phyloP scores from a whole-genome alignment of 345 rosid species.

The Citropsis articulata region DNA sequence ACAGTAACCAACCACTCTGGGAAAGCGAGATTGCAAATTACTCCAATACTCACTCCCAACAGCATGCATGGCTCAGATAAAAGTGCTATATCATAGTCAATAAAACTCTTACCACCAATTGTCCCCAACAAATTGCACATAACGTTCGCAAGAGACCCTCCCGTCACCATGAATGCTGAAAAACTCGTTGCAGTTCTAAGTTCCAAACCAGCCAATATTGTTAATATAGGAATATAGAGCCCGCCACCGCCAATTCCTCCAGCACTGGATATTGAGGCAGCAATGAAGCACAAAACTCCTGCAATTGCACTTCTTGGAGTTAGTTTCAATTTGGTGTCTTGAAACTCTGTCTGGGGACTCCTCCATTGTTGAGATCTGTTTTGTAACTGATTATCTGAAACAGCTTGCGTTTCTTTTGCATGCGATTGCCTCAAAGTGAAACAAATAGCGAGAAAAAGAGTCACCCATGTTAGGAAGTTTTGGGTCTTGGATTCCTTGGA shows the following conservation, averaged over 20 bases:
- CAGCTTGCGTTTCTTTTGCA: constrained; percentile 19
- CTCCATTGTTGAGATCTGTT: constrained; percentile 39
- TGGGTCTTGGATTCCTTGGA: constrained; percentile 17
- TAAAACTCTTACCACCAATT: constrained; percentile 40
- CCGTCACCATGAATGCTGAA: constrained; percentile 95
- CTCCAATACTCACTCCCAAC: constrained; percentile 84
- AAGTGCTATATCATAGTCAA: constrained; percentile 73
- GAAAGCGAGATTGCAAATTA: constrained; percentile 64
- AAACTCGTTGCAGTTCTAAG: constrained; percentile 75
- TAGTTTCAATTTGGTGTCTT: constrained; percentile 28
- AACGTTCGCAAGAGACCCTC: constrained; percentile 80
- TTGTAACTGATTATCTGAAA: constrained; percentile 15
- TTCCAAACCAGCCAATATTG: constrained; percentile 63
- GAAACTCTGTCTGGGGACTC: constrained; percentile 22
- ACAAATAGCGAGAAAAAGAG: constrained; percentile 26
- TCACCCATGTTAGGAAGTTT: constrained; percentile 4
- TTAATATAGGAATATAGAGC: constrained; percentile 71
- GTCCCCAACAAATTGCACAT: constrained; percentile 39
- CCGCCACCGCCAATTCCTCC: constrained; percentile 98
- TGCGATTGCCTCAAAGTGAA: constrained; percentile 23
- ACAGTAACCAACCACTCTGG: constrained; percentile 87
- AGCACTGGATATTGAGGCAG: constrained; percentile 81
- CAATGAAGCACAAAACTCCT: constrained; percentile 59
- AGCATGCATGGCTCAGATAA: constrained; percentile 85
- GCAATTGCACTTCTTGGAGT: constrained; percentile 42